Base-by-base conservation (phyloP, 1,284 basidiomycete species). In the Sanghuangporus weigelae region DNA sequence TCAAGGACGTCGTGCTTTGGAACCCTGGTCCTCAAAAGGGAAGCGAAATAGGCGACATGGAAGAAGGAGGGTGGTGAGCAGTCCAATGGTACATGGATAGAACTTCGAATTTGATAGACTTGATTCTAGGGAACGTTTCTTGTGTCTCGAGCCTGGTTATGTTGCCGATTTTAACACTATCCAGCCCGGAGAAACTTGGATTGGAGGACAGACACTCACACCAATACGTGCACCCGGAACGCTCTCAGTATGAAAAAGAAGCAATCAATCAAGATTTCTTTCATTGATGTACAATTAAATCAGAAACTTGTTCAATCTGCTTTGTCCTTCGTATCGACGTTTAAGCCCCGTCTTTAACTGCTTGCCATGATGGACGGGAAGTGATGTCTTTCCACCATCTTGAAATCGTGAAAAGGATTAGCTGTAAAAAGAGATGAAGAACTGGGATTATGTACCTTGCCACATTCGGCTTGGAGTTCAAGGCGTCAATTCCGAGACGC, bases 111-210 rank as follows among this genome's bases (percentile, higher is more conserved):
- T 42, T 63, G 44, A 39, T 23, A 19, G 11, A 46, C n/a, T 16
- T 19, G 2, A 12, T 65, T 19, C 35, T 63, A 94, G 89, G 92
- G 84, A 92, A 68, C 81, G 76, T 63, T 95, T 85, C 71, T 81
- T 95, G 42, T 95, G 93, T 68, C 85, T 95, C 58, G 93, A 96
- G 75, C 94, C 94, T 8, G 94, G 94, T 23, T 83, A 83, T 73
- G 93, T 93, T 2, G 76, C 82, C 53, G 87, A 88, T 11, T 92
- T 84, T 70, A 81, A 80, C 14, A 73, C 73, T 60, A 72, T 94
- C 23, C 78, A 79, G 48, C 78, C 87, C 1, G 87, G 87, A 19
- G 76, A 84, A 71, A 83, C 81, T 49, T 95, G 92, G 88, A 75
- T 84, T 40, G 92, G 90, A 1, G 84, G 86, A 67, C 93, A 95